Evolutionary conservation across 306 rosid species (phyloP).

Genomic region (Oemleria cerasiformis): DNA sequence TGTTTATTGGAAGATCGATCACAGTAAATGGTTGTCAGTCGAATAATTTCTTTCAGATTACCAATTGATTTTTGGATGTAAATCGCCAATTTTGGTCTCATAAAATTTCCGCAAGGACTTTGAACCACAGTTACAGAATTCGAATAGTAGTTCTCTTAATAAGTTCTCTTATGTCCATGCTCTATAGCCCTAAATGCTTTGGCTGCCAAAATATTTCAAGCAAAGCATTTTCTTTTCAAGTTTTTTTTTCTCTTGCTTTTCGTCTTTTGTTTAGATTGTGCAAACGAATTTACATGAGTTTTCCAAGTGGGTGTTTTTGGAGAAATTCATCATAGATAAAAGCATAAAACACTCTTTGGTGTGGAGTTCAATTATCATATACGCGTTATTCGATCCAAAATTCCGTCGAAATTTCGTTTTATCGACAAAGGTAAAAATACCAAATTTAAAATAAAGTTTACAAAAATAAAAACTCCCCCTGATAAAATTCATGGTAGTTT

Average conservation of each 20-base stretch:
- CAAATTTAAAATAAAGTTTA: too few relatives aligned
- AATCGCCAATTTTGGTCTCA: neutral
- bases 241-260: too few relatives aligned
- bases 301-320: neutral
- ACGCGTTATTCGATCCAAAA: too few relatives aligned
- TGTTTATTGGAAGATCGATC: neutral
- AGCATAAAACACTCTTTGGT: neutral
- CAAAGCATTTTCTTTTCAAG: too few relatives aligned
- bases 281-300: too few relatives aligned
- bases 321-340: neutral
- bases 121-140: neutral
- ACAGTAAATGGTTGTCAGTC: neutral
- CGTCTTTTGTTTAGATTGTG: too few relatives aligned
- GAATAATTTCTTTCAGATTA: neutral
- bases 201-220: neutral
- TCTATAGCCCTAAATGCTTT: neutral
- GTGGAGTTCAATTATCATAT: too few relatives aligned
- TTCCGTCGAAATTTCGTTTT: too few relatives aligned
- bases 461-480: too few relatives aligned
- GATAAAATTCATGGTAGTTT: neutral
- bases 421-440: too few relatives aligned
- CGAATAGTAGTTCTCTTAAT: neutral
- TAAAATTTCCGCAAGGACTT: neutral
- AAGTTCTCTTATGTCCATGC: neutral
- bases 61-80: conserved; percentile 4